Evolutionary conservation across 371 early-diverging fungal species (phyloP), one percentile per base, ranked within the genome.

Genomic region (Catenaria anguillulae): DNA sequence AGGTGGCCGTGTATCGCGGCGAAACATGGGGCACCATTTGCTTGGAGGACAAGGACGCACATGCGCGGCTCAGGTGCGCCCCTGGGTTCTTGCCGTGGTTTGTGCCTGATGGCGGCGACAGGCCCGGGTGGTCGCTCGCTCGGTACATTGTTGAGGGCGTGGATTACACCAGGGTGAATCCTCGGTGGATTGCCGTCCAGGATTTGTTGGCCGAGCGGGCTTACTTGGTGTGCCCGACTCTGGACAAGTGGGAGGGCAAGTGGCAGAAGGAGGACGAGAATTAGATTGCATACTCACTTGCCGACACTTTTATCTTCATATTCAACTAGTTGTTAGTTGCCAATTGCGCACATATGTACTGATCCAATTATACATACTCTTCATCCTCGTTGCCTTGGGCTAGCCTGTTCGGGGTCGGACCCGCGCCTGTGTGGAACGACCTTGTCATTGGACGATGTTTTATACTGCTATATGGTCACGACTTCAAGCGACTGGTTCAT

Each of bases 1-100:
- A n/a, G n/a, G 58, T 58, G 24, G 33, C 58, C 26, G 36, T 58
- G 10, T 58, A 58, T 31, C 58, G 58, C 17, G 36, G 58, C 42
- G 58, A 58, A 21, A 36, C 36, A 36, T 35, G 26, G 36, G 58
- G 58, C 36, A 58, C 58, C 2, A 35, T 56, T 12, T 24, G 8
- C 8, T 4, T 13, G 6, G n/a, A n/a, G 15, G 52, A 24, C 58
- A 12, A 34, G 36, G 2, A 12, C 17, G 21, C 24, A 13, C 35
- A 21, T 4, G 40, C 33, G 8, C 24, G 36, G 29, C 13, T 10
- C 19, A 19, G 21, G 10, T 35, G 10, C 36, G 12, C 10, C 19
- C 13, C 29, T 5, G 58, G 58, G 43, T 58, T 58, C 31, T 23
- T 58, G 43, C 58, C 58, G 36, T 58, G 37, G 17, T 58, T 58